Percentiles rank a stretch among this genome's conserved stretches.
Evolutionary conservation across 176 grass and related monocot species (phyloP).

Genomic region (Oryza rufipogon): DNA sequence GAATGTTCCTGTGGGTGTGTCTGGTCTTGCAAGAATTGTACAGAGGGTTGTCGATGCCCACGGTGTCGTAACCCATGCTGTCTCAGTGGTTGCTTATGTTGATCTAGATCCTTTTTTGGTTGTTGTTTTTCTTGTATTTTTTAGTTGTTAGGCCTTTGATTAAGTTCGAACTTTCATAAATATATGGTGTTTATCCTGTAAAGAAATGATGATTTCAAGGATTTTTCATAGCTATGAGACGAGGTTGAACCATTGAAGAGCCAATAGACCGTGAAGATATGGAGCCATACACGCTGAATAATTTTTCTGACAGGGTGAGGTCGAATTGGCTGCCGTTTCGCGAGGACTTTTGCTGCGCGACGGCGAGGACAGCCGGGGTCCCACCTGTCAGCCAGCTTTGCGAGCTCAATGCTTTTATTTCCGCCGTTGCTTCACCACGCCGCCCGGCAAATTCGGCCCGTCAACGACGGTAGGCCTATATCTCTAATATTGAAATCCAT

Average conservation of each 20-base stretch:
- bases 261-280: background rate
- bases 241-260: background rate
- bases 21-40: slow-evolving; percentile 60
- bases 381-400: too few species aligned
- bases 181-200: slow-evolving; percentile 28
- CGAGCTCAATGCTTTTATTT: too few species aligned
- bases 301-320: too few species aligned
- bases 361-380: too few species aligned
- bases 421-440: too few species aligned
- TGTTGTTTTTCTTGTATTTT: background rate
- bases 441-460: too few species aligned
- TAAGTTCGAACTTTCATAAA: background rate
- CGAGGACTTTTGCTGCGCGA: too few species aligned
- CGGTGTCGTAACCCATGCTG: slow-evolving; percentile 59
- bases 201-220: background rate
- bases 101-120: background rate
- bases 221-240: background rate
- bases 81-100: slow-evolving; percentile 63
- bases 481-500: too few species aligned
- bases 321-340: too few species aligned
- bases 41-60: slow-evolving; percentile 50
- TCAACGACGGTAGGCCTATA: too few species aligned
- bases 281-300: too few species aligned
- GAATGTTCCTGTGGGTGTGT: slow-evolving; percentile 77
- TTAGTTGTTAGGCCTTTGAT: background rate